Base-by-base conservation (phyloP, 768 basidiomycete species). In the Kwoniella botswanensis region DNA sequence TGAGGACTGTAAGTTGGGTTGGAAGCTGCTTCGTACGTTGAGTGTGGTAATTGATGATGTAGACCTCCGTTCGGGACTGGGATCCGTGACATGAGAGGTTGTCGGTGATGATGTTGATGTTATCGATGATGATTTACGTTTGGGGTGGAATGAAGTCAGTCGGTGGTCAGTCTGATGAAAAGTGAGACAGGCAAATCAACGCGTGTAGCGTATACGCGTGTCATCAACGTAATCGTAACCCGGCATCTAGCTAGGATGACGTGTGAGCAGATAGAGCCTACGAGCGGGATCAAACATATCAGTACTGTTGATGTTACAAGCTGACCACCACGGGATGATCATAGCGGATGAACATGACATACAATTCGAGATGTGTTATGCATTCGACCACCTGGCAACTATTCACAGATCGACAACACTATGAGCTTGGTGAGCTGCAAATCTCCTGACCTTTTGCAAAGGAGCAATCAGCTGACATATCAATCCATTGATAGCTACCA, bases 1-100 rank as follows among this genome's bases (percentile, higher is more conserved):
- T 21, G 52, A 7, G 66, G 35, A 24, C 44, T 46, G 29, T 43
- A 59, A 21, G 35, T 61, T 56, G 72, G 21, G 56, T 11, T 54
- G 46, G 67, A 35, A 29, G 73, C 70, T 54, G 74, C 68, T 44
- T 74, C 65, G 24, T 73, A 63, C 5, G 59, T 56, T 42, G 67
- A 68, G 63, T 64, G 68, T 52, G 55, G 56, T 63, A 64, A 50
- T 58, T 65, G 67, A 65, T 71, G 74, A 68, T 69, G 70, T 52
- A 75, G 76, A 64, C 71, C 62, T 54, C 72, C 76, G 65, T 73
- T 63, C n/a, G 77, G 79, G 7, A 80, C 61, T 22, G 79, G 79
- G 46, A 80, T 80, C 13, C 77, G 65, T 50, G 78, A 79, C 74
- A 77, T 76, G 67, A 46, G 63, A 15, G 57, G 24, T 17, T 26